phyloP scores from a whole-genome alignment of 192 early-diverging fungal genomes.

The Entomortierella lignicola region DNA sequence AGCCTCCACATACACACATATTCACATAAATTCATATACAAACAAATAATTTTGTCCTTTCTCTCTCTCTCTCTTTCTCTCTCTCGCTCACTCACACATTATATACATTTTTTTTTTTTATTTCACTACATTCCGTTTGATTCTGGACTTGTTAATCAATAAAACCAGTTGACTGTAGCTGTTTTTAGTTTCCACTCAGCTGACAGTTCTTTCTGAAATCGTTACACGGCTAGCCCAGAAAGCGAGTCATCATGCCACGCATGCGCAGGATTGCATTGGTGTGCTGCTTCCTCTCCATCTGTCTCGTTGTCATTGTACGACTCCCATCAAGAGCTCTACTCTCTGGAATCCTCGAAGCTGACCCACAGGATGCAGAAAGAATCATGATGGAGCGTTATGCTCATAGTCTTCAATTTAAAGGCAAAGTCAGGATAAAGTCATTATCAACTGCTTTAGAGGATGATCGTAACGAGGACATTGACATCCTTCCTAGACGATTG shows the following conservation, averaged over 20 bases:
- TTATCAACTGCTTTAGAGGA: conserved; percentile 33
- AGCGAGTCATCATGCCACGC: conserved; percentile 41
- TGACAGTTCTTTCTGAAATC: background rate
- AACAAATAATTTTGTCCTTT: background rate
- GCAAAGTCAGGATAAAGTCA: conserved; percentile 55
- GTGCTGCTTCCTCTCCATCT: conserved; percentile 51
- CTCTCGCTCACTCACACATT: background rate
- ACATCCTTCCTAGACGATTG: conserved; percentile 34
- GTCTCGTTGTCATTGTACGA: conserved; percentile 36
- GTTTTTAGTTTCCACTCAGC: background rate
- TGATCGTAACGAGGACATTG: conserved; percentile 32
- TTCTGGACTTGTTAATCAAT: too few species aligned
- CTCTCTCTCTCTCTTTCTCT: background rate
- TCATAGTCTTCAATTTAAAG: conserved; percentile 53
- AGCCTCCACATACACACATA: too few species aligned
- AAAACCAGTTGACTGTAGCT: too few species aligned
- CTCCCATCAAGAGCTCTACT: conserved; percentile 40
- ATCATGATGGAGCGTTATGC: conserved; percentile 57
- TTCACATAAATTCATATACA: too few species aligned
- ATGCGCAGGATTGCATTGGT: conserved; percentile 52
- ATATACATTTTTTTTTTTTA: too few species aligned
- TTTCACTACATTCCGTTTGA: too few species aligned
- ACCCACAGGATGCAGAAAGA: conserved; percentile 53
- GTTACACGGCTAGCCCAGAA: background rate
- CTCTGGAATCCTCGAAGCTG: conserved; percentile 37